A percentile compares a stretch with the other conserved stretches of the same genome.
These are phyloP conservation scores for Tremellales sp. DNA, from an alignment of 1,284 basidiomycete species.

Conservation along the genomic window DNA sequence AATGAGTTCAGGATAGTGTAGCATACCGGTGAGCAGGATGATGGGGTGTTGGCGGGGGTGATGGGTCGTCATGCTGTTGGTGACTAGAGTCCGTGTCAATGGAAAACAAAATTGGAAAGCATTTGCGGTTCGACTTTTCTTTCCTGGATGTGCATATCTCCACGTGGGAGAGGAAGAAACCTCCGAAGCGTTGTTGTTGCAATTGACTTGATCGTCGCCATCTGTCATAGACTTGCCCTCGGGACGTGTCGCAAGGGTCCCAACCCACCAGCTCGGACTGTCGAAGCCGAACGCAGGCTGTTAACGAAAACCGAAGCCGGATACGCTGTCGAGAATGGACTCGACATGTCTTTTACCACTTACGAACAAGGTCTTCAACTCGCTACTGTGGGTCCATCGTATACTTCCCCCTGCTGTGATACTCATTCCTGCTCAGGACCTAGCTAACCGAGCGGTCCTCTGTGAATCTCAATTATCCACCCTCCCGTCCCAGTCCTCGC, in stretches of 20 bases:
- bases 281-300: too few relatives aligned
- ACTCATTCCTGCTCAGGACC: constrained; percentile 23
- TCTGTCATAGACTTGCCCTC: too few relatives aligned
- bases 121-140: too few relatives aligned
- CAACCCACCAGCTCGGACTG: too few relatives aligned
- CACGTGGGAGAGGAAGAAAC: too few relatives aligned
- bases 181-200: too few relatives aligned
- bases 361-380: constrained; percentile 41
- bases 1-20: constrained; percentile 55
- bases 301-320: too few relatives aligned
- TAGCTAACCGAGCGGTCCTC: constrained; percentile 35
- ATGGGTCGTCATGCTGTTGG: constrained; percentile 48
- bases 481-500: constrained; percentile 31
- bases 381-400: constrained; percentile 25
- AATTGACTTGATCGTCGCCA: too few relatives aligned
- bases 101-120: too few relatives aligned
- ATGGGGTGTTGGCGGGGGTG: constrained; percentile 58
- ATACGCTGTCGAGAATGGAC: neutral
- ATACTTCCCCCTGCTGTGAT: neutral
- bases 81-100: too few relatives aligned
- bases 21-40: constrained; percentile 88
- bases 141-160: too few relatives aligned
- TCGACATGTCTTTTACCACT: constrained; percentile 35
- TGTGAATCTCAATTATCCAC: constrained; percentile 37
- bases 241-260: too few relatives aligned